Evolutionary conservation across 2,329 filamentous ascomycete genomes (phyloP).

Genomic region (Diaporthe vexans): DNA sequence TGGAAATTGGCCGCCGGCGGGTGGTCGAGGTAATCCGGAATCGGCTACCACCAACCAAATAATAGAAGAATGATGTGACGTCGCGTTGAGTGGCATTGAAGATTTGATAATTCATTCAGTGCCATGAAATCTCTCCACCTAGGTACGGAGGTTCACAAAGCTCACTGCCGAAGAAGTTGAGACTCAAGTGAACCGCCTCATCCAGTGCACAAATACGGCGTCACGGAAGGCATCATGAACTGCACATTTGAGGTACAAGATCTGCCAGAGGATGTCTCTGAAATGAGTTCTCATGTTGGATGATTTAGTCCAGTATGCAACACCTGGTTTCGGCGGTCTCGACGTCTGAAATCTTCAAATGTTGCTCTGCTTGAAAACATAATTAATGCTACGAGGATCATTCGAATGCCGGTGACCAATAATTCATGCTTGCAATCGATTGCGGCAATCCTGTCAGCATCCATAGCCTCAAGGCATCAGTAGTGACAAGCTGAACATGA

Average conservation of each 20-base stretch:
- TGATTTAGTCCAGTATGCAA: not conserved
- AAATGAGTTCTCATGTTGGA: not conserved
- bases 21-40: too few species aligned
- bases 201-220: not conserved
- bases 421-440: too few species aligned
- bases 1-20: too few species aligned
- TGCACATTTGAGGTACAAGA: not conserved
- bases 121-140: not conserved
- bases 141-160: not conserved
- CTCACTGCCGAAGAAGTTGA: not conserved
- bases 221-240: not conserved
- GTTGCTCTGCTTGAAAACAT: too few species aligned
- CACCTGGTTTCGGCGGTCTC: not conserved
- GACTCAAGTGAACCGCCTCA: not conserved
- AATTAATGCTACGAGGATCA: too few species aligned
- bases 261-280: too few species aligned
- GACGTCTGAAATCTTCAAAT: not conserved
- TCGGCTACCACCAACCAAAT: too few species aligned
- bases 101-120: not conserved
- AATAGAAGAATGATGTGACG: not conserved
- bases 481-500: not conserved
- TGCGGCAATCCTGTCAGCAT: not conserved
- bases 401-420: too few species aligned
- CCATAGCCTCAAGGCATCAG: not conserved
- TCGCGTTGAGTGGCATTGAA: not conserved